Evolutionary conservation across 1,139 yeast species (phyloP).

Genomic region (Trichomonascaceae sp.): DNA sequence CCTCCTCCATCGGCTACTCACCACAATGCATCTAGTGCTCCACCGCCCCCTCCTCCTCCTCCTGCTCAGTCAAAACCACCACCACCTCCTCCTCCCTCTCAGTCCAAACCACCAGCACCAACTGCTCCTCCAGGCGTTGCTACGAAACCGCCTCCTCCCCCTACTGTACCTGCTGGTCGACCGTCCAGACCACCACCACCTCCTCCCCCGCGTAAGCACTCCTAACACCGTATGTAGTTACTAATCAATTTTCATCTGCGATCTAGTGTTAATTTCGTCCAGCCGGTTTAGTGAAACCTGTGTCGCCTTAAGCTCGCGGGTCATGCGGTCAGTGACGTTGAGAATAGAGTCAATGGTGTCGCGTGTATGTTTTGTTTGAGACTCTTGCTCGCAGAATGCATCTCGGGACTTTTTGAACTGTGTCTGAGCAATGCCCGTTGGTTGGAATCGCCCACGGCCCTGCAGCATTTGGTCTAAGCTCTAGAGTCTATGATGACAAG

Average conservation of each 20-base stretch:
- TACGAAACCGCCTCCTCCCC: not conserved
- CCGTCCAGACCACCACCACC: not conserved
- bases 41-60: constrained; percentile 2
- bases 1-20: constrained; percentile 6
- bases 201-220: no score
- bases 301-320: no score
- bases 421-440: not conserved
- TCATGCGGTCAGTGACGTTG: no score
- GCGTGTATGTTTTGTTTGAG: not conserved
- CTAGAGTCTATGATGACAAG: no score
- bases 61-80: constrained; percentile 4
- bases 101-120: not conserved
- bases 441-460: not conserved
- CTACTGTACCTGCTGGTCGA: not conserved
- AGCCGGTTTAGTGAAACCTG: no score
- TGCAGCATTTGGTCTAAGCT: no score
- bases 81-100: constrained; percentile 1
- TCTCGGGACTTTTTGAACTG: not conserved
- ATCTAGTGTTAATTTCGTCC: no score
- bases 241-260: no score
- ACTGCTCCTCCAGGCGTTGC: no score
- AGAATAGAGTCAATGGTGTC: no score
- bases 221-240: no score
- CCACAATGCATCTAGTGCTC: no score
- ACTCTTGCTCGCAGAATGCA: not conserved